Evolutionary conservation across 2,329 filamentous ascomycete genomes (phyloP).

Genomic region (Exophiala viscosa): DNA sequence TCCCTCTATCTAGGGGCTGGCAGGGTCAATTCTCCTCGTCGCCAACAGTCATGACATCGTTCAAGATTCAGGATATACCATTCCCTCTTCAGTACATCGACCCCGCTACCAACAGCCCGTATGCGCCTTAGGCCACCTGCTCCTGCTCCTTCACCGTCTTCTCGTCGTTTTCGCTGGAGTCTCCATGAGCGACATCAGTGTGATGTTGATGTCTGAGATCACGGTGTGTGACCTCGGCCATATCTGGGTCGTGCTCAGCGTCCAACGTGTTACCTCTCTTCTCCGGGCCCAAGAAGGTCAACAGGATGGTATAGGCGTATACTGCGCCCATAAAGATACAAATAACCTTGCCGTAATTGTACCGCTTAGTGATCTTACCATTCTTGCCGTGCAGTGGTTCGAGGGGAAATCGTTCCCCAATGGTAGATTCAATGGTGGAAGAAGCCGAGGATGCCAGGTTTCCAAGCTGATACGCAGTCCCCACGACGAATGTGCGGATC

Average conservation of each 20-base stretch:
- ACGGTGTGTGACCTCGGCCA: constrained; percentile 37
- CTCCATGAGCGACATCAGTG: constrained; percentile 7
- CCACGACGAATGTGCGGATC: constrained; percentile 61
- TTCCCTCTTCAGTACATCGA: neutral
- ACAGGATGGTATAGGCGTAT: constrained; percentile 58
- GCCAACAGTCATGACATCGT: neutral
- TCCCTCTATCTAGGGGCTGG: neutral
- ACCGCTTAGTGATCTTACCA: constrained; percentile 47
- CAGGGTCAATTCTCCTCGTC: neutral
- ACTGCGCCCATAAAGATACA: constrained; percentile 90
- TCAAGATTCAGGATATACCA: neutral
- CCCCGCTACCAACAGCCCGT: neutral
- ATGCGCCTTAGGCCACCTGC: constrained; percentile 15
- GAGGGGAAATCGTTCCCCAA: constrained; percentile 72
- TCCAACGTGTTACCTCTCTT: constrained; percentile 46
- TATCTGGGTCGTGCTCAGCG: constrained; percentile 46
- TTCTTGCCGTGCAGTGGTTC: constrained; percentile 46
- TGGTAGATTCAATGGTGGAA: constrained; percentile 71
- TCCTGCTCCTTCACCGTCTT: constrained; percentile 17
- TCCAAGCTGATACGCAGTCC: constrained; percentile 61
- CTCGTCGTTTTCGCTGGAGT: constrained; percentile 18
- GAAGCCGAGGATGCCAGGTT: constrained; percentile 60
- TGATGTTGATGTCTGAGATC: constrained; percentile 18
- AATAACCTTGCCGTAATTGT: constrained; percentile 78
- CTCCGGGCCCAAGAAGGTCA: constrained; percentile 48